These are phyloP conservation scores for Citrus trifoliata DNA, from an alignment of 345 rosid species.

Conservation along the genomic window DNA sequence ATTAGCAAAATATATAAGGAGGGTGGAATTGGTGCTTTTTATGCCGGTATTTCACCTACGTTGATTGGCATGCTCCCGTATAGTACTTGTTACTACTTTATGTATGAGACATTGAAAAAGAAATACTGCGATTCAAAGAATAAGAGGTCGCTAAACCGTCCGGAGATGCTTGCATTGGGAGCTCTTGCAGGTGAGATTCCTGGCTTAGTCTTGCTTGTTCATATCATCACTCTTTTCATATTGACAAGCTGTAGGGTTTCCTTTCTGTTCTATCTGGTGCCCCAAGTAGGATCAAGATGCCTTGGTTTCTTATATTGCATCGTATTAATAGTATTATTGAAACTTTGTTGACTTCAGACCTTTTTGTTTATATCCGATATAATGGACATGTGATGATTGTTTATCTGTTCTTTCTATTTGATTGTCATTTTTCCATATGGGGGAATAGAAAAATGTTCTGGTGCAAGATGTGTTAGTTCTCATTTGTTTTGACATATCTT, in stretches of 20 bases:
- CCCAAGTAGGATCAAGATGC: background rate
- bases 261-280: background rate
- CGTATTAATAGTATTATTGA: background rate
- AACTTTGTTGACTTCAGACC: background rate
- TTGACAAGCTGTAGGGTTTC: too few species aligned
- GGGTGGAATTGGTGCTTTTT: conserved; percentile 82
- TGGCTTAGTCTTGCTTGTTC: background rate
- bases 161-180: conserved; percentile 89
- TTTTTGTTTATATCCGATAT: background rate
- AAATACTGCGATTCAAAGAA: conserved; percentile 73
- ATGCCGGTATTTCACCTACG: conserved; percentile 83
- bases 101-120: conserved; percentile 78
- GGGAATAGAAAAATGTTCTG: background rate
- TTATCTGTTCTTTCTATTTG: background rate
- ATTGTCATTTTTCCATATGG: background rate
- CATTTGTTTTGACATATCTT: background rate
- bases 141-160: conserved; percentile 79
- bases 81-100: conserved; percentile 92
- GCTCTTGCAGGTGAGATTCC: conserved; percentile 74
- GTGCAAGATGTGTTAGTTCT: background rate
- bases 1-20: conserved; percentile 70
- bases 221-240: background rate
- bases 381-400: background rate
- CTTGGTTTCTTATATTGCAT: background rate
- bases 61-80: conserved; percentile 96